Base-by-base conservation (phyloP, 345 rosid genomes). In the Kernera saxatilis region DNA sequence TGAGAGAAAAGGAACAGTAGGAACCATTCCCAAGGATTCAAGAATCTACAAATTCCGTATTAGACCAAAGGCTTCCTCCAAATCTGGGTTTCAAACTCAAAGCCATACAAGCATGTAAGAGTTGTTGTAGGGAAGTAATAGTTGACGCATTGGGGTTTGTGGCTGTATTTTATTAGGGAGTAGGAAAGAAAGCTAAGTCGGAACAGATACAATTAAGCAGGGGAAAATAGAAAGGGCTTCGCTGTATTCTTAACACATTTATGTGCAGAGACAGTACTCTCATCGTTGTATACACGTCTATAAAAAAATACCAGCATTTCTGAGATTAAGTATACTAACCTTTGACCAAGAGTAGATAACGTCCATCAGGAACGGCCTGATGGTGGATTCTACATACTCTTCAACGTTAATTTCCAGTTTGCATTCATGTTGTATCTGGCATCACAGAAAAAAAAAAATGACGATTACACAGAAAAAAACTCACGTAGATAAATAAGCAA, bases 301-400 rank as follows among this genome's bases (percentile, higher is more conserved):
- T 30, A n/a, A 30, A 62, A 39, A 10, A 21, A 1, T 14, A 69
- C n/a, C 49, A 41, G 57, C 17, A 44, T 19, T 41, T 52, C 64
- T 59, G 51, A 58, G 30, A 64, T 35, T 43, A 32, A 71, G 64
- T 54, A 50, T 40, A 73, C 92, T 4, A 70, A 91, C 98, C 99
- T 81, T 91, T 25, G 99, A 91, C 99, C 98, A 91, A 69, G 91
- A 85, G 81, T 91, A 94, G 79, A 92, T 84, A 67, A 94, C 99
- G 75, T 94, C 99, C 99, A 94, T 88, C 77, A 94, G 76, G 76
- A 58, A 88, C 15, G 98, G 98, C 73, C 99, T 84, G 70, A 87
- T 97, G 45, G 98, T 89, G 76, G 99, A 91, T 72, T 91, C 98
- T 61, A 92, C 98, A 54, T 88, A 92, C 81, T 94, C 99, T 8